Conservation (phyloP, 495 filamentous ascomycete genomes). For the Symbiotaphrina buchneri region DNA sequence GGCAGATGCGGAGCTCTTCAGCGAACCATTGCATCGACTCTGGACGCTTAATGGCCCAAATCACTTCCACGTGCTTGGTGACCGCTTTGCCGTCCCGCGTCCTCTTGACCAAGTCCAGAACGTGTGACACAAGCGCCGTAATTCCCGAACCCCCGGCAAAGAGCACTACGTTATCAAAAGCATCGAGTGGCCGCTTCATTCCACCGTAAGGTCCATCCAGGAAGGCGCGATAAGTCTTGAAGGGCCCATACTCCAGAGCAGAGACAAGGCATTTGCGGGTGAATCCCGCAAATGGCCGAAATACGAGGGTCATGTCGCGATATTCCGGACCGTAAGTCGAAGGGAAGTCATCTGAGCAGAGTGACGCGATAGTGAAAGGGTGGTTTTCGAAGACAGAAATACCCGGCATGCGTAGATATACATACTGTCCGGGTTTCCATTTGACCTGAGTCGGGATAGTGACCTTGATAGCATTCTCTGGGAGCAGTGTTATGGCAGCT, state of each 20-base stretch:
- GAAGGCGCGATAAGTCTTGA: constrained; percentile 72
- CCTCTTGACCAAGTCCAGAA: constrained; percentile 79
- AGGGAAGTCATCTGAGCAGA: constrained; percentile 71
- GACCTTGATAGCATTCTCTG: constrained; percentile 80
- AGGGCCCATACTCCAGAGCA: constrained; percentile 59
- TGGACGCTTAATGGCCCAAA: constrained; percentile 75
- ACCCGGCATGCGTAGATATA: constrained; percentile 83
- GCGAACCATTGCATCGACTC: constrained; percentile 97
- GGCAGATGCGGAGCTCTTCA: constrained; percentile 77
- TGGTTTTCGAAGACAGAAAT: constrained; percentile 82
- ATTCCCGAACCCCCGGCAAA: constrained; percentile 90
- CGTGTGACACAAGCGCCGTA: constrained; percentile 75
- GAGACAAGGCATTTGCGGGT: constrained; percentile 58
- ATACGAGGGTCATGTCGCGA: constrained; percentile 73
- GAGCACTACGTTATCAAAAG: constrained; percentile 81
- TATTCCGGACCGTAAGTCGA: constrained; percentile 73
- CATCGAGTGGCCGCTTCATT: constrained; percentile 74
- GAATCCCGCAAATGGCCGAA: constrained; percentile 78
- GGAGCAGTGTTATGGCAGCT: constrained; percentile 64
- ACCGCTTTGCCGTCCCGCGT: constrained; percentile 87
- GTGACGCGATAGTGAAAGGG: constrained; percentile 84
- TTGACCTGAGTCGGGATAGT: constrained; percentile 82
- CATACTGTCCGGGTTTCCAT: constrained; percentile 86
- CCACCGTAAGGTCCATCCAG: constrained; percentile 90
- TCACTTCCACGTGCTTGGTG: constrained; percentile 68